A percentile compares a stretch with the other conserved stretches of the same genome.
These are phyloP conservation scores for Plasmodium falciparum DNA, from an alignment of 169 alveolate genomes.

Conservation along the genomic window DNA sequence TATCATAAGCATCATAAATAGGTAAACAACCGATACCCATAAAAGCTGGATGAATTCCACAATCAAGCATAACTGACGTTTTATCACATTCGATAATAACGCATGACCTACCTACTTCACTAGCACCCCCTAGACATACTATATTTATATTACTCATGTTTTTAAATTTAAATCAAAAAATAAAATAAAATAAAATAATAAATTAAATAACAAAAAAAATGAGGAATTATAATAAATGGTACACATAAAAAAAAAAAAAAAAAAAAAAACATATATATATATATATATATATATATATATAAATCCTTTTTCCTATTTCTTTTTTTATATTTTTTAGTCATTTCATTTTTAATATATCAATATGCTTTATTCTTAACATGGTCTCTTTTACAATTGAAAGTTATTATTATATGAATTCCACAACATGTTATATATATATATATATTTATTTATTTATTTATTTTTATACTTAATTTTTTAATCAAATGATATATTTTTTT, in stretches of 20 bases:
- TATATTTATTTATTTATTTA: neutral
- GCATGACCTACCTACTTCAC: slow-evolving; percentile 98
- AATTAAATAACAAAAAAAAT: neutral
- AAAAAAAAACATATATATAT: no score
- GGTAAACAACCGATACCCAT: slow-evolving; percentile 98
- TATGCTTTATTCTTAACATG: neutral
- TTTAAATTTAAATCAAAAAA: neutral
- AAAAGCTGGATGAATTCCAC: slow-evolving; percentile 99
- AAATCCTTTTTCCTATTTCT: neutral
- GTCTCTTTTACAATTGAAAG: neutral
- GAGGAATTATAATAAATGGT: neutral
- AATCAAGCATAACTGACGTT: slow-evolving; percentile 97
- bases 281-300: neutral
- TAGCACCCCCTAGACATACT: slow-evolving; percentile 93
- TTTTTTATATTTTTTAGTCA: no score
- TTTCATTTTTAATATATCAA: neutral
- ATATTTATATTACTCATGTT: slow-evolving; percentile 73
- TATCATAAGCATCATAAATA: slow-evolving; percentile 96
- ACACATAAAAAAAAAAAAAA: no score
- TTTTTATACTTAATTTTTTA: neutral
- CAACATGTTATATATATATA: neutral
- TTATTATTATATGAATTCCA: neutral
- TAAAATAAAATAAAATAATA: neutral
- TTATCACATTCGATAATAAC: slow-evolving; percentile 93
- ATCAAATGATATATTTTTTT: no score